Evolutionary conservation across 1,139 yeast species (phyloP).

Genomic region (Suhomyces terraborum): DNA sequence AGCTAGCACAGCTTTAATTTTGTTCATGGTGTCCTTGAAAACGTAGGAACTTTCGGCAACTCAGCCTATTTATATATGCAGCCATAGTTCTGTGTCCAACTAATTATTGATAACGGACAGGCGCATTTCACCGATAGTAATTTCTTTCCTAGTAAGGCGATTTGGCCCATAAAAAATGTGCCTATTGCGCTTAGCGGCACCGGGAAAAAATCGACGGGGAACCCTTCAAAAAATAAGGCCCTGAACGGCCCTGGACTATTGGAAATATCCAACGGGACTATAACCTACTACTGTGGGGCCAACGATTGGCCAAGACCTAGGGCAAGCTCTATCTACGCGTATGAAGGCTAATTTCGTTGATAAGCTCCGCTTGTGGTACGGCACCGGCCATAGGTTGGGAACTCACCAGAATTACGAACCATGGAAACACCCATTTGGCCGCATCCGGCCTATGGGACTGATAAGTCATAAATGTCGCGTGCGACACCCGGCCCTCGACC

Average conservation of each 20-base stretch:
- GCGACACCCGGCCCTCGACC: neutral
- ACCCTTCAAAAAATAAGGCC: neutral
- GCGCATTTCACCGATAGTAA: neutral
- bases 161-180: neutral
- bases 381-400: constrained; percentile 1
- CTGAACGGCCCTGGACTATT: too few relatives aligned
- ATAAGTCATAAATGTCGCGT: constrained; percentile 2
- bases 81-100: constrained; percentile 1
- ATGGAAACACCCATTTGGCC: too few relatives aligned
- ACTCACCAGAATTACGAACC: neutral
- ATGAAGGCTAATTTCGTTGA: neutral
- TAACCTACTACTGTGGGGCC: neutral
- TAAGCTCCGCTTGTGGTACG: constrained; percentile 3
- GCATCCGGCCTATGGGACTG: too few relatives aligned
- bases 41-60: neutral
- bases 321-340: too few relatives aligned
- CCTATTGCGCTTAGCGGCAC: neutral
- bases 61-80: constrained; percentile 1
- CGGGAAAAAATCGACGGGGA: too few relatives aligned
- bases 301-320: neutral
- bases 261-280: too few relatives aligned
- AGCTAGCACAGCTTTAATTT: constrained; percentile 1
- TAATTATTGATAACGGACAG: constrained; percentile 3
- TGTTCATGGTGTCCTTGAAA: constrained; percentile 2
- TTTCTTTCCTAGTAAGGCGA: neutral